A percentile compares a stretch with the other conserved stretches of the same genome.
Conservation (phyloP, 2,329 filamentous ascomycete species). For the Huntiella bhutanensis region DNA sequence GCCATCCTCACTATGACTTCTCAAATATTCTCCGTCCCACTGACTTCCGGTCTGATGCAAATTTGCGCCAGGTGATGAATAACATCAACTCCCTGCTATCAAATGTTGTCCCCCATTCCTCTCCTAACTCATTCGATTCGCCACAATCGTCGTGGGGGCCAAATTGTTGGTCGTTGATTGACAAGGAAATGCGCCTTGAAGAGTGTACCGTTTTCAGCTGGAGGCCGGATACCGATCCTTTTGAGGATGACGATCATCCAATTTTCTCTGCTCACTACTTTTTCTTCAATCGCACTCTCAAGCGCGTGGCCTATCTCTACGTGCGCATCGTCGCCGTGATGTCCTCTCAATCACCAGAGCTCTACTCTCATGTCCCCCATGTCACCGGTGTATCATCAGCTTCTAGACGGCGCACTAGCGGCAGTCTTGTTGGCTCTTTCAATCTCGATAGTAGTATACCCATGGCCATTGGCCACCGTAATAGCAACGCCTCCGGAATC, state of each 20-base stretch:
- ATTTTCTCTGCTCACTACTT: slow-evolving; percentile 96
- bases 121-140: slow-evolving; percentile 17
- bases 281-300: slow-evolving; percentile 85
- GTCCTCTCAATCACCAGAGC: slow-evolving; percentile 37
- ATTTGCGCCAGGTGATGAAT: slow-evolving; percentile 63
- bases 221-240: slow-evolving; percentile 73
- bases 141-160: slow-evolving; percentile 49
- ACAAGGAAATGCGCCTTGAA: slow-evolving; percentile 83
- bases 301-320: slow-evolving; percentile 87
- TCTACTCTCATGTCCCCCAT: slow-evolving; percentile 18
- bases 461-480: slow-evolving; percentile 4
- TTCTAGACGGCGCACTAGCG: slow-evolving; percentile 2
- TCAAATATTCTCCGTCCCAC: slow-evolving; percentile 74
- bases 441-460: slow-evolving; percentile 1
- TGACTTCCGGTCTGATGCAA: slow-evolving; percentile 76
- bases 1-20: slow-evolving; percentile 84
- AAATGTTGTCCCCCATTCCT: slow-evolving; percentile 52
- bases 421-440: neutral
- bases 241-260: slow-evolving; percentile 76
- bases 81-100: slow-evolving; percentile 73
- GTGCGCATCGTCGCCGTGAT: slow-evolving; percentile 72
- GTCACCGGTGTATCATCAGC: neutral
- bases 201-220: slow-evolving; percentile 85
- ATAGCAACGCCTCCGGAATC: neutral
- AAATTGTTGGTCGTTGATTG: slow-evolving; percentile 77